These are phyloP conservation scores for Lomentospora prolificans DNA, from an alignment of 2,329 filamentous ascomycete species.

Conservation along the genomic window DNA sequence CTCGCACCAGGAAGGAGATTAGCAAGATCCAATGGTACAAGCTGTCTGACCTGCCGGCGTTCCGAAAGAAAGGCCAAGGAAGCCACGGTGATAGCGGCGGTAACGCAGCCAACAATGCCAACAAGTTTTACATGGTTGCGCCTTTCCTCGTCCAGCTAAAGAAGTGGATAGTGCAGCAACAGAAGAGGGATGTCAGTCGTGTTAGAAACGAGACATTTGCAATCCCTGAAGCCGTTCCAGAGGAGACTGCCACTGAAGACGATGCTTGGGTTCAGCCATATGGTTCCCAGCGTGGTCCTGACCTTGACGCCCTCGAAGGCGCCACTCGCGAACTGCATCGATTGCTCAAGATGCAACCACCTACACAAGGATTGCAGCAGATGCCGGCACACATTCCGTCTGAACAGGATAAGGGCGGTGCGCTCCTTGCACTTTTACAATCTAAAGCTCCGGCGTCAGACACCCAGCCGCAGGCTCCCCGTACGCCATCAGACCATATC, in stretches of 20 bases:
- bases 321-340: constrained; percentile 43
- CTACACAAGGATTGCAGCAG: constrained; percentile 36
- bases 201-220: constrained; percentile 27
- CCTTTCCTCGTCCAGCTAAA: constrained; percentile 80
- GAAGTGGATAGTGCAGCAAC: constrained; percentile 83
- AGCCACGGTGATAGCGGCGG: constrained; percentile 50
- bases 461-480: constrained; percentile 23
- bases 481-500: constrained; percentile 46
- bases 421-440: constrained; percentile 44
- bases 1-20: constrained; percentile 91
- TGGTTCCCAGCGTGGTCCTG: constrained; percentile 10
- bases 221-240: constrained; percentile 20
- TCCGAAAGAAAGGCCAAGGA: constrained; percentile 54
- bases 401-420: constrained; percentile 35
- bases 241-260: constrained; percentile 54
- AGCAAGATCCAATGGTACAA: constrained; percentile 96
- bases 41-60: constrained; percentile 75
- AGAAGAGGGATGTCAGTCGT: constrained; percentile 55
- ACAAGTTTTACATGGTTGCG: constrained; percentile 97
- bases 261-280: constrained; percentile 38
- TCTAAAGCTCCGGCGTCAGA: constrained; percentile 16
- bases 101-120: constrained; percentile 50
- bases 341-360: constrained; percentile 44
- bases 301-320: constrained; percentile 36
- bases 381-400: constrained; percentile 2